Conservation (phyloP, 1,284 basidiomycete species). For the Ustilago esculenta region DNA sequence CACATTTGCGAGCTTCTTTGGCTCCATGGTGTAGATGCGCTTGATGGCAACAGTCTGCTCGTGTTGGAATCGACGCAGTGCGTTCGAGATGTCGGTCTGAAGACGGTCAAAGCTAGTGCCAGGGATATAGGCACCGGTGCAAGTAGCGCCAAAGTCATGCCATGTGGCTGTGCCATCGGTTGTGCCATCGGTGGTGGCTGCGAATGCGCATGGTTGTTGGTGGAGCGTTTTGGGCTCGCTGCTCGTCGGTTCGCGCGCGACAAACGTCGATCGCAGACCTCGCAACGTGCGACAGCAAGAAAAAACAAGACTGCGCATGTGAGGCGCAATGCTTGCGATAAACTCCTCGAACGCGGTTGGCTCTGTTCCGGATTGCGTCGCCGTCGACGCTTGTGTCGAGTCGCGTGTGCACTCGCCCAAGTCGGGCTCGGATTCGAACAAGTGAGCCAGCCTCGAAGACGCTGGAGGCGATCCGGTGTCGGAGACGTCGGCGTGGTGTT, state of each 20-base stretch:
- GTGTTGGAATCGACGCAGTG: conserved; percentile 53
- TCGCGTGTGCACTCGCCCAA: not conserved
- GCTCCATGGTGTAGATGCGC: conserved; percentile 61
- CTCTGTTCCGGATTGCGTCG: not conserved
- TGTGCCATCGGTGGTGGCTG: conserved; percentile 6
- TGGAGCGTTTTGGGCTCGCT: conserved; percentile 3
- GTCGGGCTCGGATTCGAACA: conserved; percentile 23
- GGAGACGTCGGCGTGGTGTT: not conserved
- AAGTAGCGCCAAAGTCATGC: conserved; percentile 17
- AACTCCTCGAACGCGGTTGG: conserved; percentile 52
- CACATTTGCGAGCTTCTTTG: conserved; percentile 23
- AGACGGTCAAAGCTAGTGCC: conserved; percentile 49
- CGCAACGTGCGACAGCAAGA: conserved; percentile 55
- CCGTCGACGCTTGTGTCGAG: not conserved
- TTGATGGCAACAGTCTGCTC: conserved; percentile 62
- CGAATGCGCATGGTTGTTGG: conserved; percentile 3
- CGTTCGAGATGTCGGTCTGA: conserved; percentile 42
- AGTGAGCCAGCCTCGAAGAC: conserved; percentile 11
- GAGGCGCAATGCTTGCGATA: conserved; percentile 57
- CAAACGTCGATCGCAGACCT: conserved; percentile 44
- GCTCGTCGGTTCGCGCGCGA: conserved; percentile 17
- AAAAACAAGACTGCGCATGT: conserved; percentile 60
- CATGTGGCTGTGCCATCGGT: conserved; percentile 29
- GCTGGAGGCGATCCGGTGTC: conserved; percentile 5
- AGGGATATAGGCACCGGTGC: conserved; percentile 19